Evolutionary conservation across 2,329 filamentous ascomycete genomes (phyloP), one percentile per base, ranked within the genome.

Genomic region (Zymoseptoria ardabiliae): DNA sequence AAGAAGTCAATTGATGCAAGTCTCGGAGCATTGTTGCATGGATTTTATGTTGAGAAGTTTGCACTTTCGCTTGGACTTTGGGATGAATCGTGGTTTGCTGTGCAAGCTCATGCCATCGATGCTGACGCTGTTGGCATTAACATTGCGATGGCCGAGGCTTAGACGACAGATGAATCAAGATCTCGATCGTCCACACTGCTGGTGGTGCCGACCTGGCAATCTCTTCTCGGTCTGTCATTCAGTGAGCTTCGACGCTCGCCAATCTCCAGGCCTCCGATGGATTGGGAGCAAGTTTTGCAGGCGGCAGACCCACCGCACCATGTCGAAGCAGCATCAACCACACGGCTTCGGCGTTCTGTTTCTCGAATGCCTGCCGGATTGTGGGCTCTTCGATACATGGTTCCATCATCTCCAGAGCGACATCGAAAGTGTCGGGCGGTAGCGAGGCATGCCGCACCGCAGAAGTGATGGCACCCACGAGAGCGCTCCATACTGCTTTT

Each of bases 311-410:
- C 13, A 58, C 13, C 10, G 21, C 41, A 20, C 66, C 68, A 57
- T 41, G 54, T 49, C 62, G 61, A 51, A 68, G 81, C 68, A 83
- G 73, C 49, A 78, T 77, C 64, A 93, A 73, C 90, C 90, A 95
- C 3, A 94, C 86, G 1, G 88, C 87, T 76, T 94, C 90, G 0
- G 81, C 77, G 71, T 93, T 91, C 56, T 87, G 75, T 2, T 71
- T 74, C 64, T 88, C 84, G 52, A 94, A 73, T 10, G 83, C 84
- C 35, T 75, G 73, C 53, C 78, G 80, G 10, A 87, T 80, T 53
- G 82, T 76, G 1, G 68, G 57, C 6, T 68, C 66, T 10, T 66
- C 62, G 4, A 76, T 45, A 10, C 74, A 66, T 2, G 73, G 72
- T 51, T 72, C 71, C 54, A 94, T 72, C 56, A 92, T 73, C 6